Percentiles rank a stretch among this genome's conserved stretches.
These are phyloP conservation scores for Parastagonospora nodorum DNA, from an alignment of 2,329 filamentous ascomycete species.

Conservation along the genomic window DNA sequence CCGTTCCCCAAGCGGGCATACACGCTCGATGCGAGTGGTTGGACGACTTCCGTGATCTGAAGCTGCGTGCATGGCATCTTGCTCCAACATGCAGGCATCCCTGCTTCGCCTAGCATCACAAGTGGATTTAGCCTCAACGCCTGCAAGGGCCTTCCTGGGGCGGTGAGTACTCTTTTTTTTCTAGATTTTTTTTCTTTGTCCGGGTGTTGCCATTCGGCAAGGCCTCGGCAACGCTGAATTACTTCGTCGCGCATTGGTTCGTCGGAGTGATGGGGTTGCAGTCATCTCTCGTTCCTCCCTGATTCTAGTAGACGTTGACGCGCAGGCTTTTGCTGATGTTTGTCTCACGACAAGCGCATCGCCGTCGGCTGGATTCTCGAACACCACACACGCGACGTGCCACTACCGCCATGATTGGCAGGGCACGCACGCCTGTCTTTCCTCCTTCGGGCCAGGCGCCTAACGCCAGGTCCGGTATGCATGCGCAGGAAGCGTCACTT, in stretches of 20 bases:
- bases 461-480: conserved; percentile 26
- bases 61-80: conserved; percentile 40
- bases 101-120: conserved; percentile 31
- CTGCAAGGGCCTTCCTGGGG: conserved; percentile 28
- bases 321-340: background rate
- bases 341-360: conserved; percentile 33
- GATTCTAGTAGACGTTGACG: background rate
- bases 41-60: conserved; percentile 34
- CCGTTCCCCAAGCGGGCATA: conserved; percentile 22
- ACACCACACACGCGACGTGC: conserved; percentile 42
- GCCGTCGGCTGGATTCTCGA: conserved; percentile 17
- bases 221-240: conserved; percentile 17
- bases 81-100: conserved; percentile 31
- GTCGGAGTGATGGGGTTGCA: conserved; percentile 6
- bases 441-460: conserved; percentile 24
- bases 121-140: conserved; percentile 39
- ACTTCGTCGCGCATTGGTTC: conserved; percentile 2
- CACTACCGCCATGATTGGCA: conserved; percentile 32
- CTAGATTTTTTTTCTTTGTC: conserved; percentile 23
- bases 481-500: conserved; percentile 39
- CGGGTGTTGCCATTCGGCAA: conserved; percentile 19
- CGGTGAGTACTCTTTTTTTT: conserved; percentile 37
- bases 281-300: background rate
- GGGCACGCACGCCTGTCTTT: conserved; percentile 22
- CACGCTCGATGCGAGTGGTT: conserved; percentile 20